Conservation (phyloP, 2,329 filamentous ascomycete species). For the Aureobasidium sp. region DNA sequence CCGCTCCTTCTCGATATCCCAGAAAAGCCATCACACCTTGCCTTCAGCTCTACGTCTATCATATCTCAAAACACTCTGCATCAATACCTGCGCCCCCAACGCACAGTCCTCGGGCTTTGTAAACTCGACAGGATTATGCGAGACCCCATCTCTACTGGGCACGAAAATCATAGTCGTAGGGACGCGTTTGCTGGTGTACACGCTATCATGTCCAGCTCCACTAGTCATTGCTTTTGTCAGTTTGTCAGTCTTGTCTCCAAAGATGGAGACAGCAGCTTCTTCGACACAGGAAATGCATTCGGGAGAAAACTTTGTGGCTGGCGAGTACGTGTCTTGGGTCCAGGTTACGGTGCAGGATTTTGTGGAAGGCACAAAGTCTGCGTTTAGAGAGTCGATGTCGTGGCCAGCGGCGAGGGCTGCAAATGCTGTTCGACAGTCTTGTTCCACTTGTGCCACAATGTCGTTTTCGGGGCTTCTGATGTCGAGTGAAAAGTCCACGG, state of each 20-base stretch:
- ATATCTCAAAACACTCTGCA: slow-evolving; percentile 43
- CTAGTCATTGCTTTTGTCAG: slow-evolving; percentile 48
- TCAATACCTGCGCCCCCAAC: slow-evolving; percentile 40
- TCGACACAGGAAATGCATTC: slow-evolving; percentile 60
- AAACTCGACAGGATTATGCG: slow-evolving; percentile 41
- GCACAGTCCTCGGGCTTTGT: slow-evolving; percentile 39
- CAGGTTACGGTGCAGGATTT: slow-evolving; percentile 46
- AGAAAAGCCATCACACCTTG: neutral
- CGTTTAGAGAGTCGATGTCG: slow-evolving; percentile 41
- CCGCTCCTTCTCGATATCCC: too few relatives aligned
- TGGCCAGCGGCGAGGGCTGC: slow-evolving; percentile 50
- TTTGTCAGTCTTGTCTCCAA: slow-evolving; percentile 41
- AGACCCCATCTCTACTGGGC: slow-evolving; percentile 40
- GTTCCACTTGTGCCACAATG: slow-evolving; percentile 50
- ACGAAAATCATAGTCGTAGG: slow-evolving; percentile 44
- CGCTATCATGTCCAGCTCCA: slow-evolving; percentile 56
- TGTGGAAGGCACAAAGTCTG: slow-evolving; percentile 32
- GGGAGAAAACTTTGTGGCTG: slow-evolving; percentile 56
- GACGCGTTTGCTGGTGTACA: slow-evolving; percentile 36
- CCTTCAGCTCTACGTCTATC: slow-evolving; percentile 36
- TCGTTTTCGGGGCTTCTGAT: slow-evolving; percentile 53
- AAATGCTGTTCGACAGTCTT: slow-evolving; percentile 50
- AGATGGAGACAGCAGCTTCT: slow-evolving; percentile 49
- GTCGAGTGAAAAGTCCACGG: slow-evolving; percentile 60
- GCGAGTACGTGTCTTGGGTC: slow-evolving; percentile 53